Evolutionary conservation across 1,284 basidiomycete species (phyloP), one percentile per base, ranked within the genome.

Genomic region (Papiliotrema flavescens): DNA sequence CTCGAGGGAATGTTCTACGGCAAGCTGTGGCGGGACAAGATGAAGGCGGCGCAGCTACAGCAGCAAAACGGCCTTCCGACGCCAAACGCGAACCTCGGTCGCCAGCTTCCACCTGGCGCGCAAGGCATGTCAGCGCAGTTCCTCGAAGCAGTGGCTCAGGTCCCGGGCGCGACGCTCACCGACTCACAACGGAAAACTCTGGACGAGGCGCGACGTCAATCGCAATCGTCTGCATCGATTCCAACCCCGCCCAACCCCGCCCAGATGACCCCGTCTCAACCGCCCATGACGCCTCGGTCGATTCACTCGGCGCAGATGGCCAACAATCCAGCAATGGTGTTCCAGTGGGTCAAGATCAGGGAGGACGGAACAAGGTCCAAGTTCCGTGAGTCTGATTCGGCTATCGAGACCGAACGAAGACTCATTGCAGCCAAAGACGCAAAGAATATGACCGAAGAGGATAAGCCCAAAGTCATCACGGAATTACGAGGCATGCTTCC

Each of bases 1-100:
- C 49, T 65, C 26, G 67, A 69, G 42, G 57, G 63, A 17, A 41
- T 58, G 17, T 62, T 65, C 47, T 64, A 63, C 49, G 48, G 17
- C 39, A 57, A 46, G 51, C 47, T 58, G 11, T 50, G 36, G 42
- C 17, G 46, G 39, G 39, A 49, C 28, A 37, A 37, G 24, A 23
- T 47, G 24, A 46, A 52, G 34, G 26, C 42, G 19, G 35, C 49
- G 9, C 56, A 61, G 39, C 57, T 41, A 5, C 47, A 49, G 32
- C 45, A n/a, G 26, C 39, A n/a, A 15, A 26, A 40, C 24, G 50
- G 51, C 23, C 57, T 51, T 20, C 32, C 22, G 15, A n/a, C 40
- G n/a, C 34, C 20, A 14, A 19, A 20, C 24, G 40, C 24, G n/a
- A 22, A 22, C 24, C 4, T 35, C 22, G 34, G 43, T 11, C 39